Evolutionary conservation across 2,329 filamentous ascomycete genomes (phyloP), one percentile per base, ranked within the genome.

Genomic region (Diaporthe sp.): DNA sequence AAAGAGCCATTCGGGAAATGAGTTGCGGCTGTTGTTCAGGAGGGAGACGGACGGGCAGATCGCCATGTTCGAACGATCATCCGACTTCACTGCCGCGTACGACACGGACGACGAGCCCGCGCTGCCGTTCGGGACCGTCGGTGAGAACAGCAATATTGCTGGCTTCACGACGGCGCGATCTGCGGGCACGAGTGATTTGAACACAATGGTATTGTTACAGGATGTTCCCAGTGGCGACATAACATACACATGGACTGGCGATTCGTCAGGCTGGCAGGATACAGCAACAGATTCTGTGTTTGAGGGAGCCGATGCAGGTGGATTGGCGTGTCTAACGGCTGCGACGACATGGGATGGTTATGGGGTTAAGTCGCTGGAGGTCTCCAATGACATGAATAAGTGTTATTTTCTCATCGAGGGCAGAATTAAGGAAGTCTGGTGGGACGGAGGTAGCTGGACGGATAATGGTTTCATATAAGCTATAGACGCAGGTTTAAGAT

Each of bases 11-110:
- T 35, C 61, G 12, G 61, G 42, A 3, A 66, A 66, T 13, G 61
- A 66, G 30, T 15, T 66, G 61, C 50, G 61, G 30, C 44, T 66
- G 44, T 66, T 66, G 42, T 66, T 66, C 61, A 66, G 61, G 61
- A 50, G 61, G 30, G 30, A 66, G 22, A 66, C 27, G 22, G 61
- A 66, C 42, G 61, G 61, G 30, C 42, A 66, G 61, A 66, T 66
- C 13, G 42, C 61, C 42, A 44, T 66, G 27, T 66, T 66, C 22
- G 61, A 66, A 9, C 30, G 61, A 35, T 50, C 42, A 25, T 22
- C 61, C 30, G 42, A 66, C 22, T 51, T n/a, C 30, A 35, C n/a
- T 22, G 12, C 61, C 19, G 61, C 8, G 30, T 51, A 50, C 61
- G 30, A 50, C 42, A 66, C 61, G 30, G 61, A 66, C 42, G 30